phyloP scores from a whole-genome alignment of 2,329 filamentous ascomycete genomes.

The Calonectria montana region DNA sequence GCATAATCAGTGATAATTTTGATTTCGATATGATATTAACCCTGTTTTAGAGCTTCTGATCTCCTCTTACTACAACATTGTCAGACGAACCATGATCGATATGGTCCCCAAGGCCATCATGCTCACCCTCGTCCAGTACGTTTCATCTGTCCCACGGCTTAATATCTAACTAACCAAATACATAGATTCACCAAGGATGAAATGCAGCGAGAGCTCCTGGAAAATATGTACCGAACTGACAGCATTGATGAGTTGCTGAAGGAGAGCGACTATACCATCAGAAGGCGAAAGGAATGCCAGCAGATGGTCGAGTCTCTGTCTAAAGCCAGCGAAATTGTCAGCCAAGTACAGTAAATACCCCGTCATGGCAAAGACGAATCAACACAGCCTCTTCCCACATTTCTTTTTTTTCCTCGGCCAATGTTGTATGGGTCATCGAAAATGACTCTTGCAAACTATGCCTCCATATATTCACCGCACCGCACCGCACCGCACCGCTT shows the following conservation, averaged over 20 bases:
- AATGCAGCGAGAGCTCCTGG: conserved; percentile 96
- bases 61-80: conserved; percentile 97
- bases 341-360: conserved; percentile 71
- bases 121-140: conserved; percentile 94
- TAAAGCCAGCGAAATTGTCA: conserved; percentile 95
- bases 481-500: conserved; percentile 16
- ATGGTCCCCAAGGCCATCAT: conserved; percentile 99
- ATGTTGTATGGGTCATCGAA: conserved; percentile 27
- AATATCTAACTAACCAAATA: conserved; percentile 32
- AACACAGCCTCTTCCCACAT: not conserved
- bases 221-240: conserved; percentile 95
- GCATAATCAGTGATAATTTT: conserved; percentile 48
- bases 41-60: conserved; percentile 82
- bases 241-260: conserved; percentile 95
- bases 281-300: conserved; percentile 96
- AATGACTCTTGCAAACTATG: conserved; percentile 22
- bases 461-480: conserved; percentile 22
- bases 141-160: conserved; percentile 39
- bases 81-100: conserved; percentile 98
- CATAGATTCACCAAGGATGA: conserved; percentile 92
- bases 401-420: conserved; percentile 27
- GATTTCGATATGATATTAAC: conserved; percentile 24
- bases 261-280: conserved; percentile 96
- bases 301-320: conserved; percentile 97
- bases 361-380: conserved; percentile 13